Evolutionary conservation across 1,284 basidiomycete species (phyloP).

Genomic region (Apiotrichum veenhuisii): DNA sequence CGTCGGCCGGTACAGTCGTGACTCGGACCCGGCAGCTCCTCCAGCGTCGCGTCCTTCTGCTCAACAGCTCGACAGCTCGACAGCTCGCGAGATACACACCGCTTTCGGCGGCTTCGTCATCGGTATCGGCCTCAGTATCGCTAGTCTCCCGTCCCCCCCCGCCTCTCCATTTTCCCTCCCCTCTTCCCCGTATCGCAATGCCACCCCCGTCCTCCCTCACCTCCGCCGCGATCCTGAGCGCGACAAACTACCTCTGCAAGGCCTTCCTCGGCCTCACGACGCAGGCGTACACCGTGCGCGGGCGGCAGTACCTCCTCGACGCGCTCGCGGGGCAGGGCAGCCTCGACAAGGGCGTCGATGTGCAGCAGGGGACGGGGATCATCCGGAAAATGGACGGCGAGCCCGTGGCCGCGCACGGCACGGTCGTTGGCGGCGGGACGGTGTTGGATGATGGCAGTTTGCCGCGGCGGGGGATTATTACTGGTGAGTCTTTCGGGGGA

Average conservation of each 20-base stretch:
- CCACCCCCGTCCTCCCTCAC: constrained; percentile 22
- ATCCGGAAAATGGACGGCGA: constrained; percentile 10
- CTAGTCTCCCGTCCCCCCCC: too few relatives aligned
- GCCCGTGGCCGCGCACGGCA: neutral
- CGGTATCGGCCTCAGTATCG: too few relatives aligned
- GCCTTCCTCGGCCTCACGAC: constrained; percentile 66
- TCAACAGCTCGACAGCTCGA: too few relatives aligned
- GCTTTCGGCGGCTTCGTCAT: too few relatives aligned
- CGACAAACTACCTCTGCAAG: constrained; percentile 68
- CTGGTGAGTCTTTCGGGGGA: constrained; percentile 65
- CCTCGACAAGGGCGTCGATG: neutral
- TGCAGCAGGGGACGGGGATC: neutral
- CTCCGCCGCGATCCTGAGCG: constrained; percentile 38
- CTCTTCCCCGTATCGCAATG: too few relatives aligned
- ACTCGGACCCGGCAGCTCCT: too few relatives aligned
- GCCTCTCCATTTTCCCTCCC: too few relatives aligned
- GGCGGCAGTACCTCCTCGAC: constrained; percentile 61
- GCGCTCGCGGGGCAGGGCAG: constrained; percentile 53
- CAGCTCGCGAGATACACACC: too few relatives aligned
- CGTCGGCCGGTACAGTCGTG: too few relatives aligned
- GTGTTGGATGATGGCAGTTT: constrained; percentile 1
- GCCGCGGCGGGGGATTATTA: constrained; percentile 67
- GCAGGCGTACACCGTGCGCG: constrained; percentile 61
- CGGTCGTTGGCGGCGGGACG: neutral
- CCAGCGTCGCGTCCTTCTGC: too few relatives aligned